Base-by-base conservation (phyloP, 176 grass and related monocot species). In the Triticum dicoccoides region DNA sequence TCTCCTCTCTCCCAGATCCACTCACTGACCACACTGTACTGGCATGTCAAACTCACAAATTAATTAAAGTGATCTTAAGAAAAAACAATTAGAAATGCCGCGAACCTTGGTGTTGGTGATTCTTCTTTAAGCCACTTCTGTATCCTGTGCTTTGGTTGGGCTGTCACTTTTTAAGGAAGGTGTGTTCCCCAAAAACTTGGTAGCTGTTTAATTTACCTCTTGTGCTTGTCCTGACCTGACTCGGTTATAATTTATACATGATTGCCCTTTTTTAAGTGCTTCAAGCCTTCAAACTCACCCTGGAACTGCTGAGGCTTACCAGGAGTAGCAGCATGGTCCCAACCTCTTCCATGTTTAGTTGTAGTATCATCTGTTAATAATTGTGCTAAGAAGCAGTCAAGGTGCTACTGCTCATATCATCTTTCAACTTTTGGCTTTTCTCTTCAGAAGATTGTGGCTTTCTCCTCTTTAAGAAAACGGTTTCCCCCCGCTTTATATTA, bases 81-180 rank as follows among this genome's bases (percentile, higher is more conserved):
- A 33, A 32, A 76, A 56, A 77, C 15, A 77, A 84, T 52, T 17
- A 76, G 41, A 33, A 88, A 80, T 59, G 35, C 37, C 44, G 61
- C 62, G 52, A 21, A 33, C 15, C 27, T 77, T 52, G 73, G 73
- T 76, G 73, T 82, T 59, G 35, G 47, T 21, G 76, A 18, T 45
- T 38, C 49, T 83, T 86, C 25, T 90, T 79, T 86, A 86, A 45
- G 65, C 56, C 73, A 54, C 64, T 52, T 66, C 21, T 83, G 56
- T 8, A 62, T 58, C 66, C 47, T 69, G 59, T 80, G 61, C 71
- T 83, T 78, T 78, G 87, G 63, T 81, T 86, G 87, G 78, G 84
- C 77, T 91, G 49, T 83, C 94, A 92, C 77, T 82, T 77, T 56
- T 90, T 91, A 93, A 90, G 91, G 94, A 96, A 86, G 84, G 82